Evolutionary conservation across 495 filamentous ascomycete genomes (phyloP), one percentile per base, ranked within the genome.

Genomic region (Hyaloscypha bicolor): DNA sequence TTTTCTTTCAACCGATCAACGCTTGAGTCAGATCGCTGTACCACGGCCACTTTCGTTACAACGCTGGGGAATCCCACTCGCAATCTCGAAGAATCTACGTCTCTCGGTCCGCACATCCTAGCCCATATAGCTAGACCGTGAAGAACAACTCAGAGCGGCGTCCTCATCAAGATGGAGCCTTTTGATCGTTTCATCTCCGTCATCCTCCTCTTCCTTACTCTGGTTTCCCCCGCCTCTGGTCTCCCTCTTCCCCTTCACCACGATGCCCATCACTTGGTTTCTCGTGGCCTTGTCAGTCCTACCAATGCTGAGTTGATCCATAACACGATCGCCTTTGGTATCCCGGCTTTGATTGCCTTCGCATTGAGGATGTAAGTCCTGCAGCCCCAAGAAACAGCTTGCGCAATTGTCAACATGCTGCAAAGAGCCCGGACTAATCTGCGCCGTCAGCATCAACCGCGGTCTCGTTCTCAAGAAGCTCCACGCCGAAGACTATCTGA

Each of bases 401-500:
- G n/a, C 25, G 53, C 6, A 0, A 37, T 56, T 56, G 0, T 56
- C 21, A 29, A 14, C 53, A 19, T 56, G 19, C 51, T 22, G 3
- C 42, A 5, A 12, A 25, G n/a, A 19, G n/a, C 25, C 2, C 31
- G 14, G 5, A 19, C 55, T 66, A 37, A 60, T 32, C 19, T 16
- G 19, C 31, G 3, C 12, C n/a, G 6, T 8, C 42, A 66, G 55
- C 9, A 1, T 75, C 71, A 64, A 69, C 67, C 6, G 69, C 68
- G 29, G 62, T 70, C 16, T 73, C 69, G 31, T 79, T 68, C 70
- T 68, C 73, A 72, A 9, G 4, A 59, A 78, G 31, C 71, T 85
- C 33, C 79, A 86, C 68, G 31, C 77, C 2, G 86, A 89, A 61
- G 87, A 89, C 67, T 87, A 79, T 71, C 64, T 87, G 21, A 87